Evolutionary conservation across 2,329 filamentous ascomycete species (phyloP).

Genomic region (Sphaerulina populicola): DNA sequence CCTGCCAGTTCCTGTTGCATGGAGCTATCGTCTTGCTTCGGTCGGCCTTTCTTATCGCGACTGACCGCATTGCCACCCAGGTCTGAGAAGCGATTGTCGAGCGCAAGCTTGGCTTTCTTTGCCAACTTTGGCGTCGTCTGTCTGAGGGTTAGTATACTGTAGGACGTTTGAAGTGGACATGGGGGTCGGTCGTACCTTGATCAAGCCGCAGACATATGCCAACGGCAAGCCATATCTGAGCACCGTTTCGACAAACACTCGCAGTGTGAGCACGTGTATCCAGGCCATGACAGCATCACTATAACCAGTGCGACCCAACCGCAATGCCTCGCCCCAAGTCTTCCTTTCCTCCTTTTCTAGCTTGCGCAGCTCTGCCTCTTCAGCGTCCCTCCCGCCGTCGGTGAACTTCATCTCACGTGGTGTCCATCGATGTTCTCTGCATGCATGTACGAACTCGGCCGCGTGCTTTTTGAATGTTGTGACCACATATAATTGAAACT

Average conservation of each 20-base stretch:
- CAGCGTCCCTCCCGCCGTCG: conserved; percentile 80
- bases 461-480: conserved; percentile 90
- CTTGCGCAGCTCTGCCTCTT: conserved; percentile 75
- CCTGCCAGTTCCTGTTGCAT: conserved; percentile 76
- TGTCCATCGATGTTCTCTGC: conserved; percentile 86
- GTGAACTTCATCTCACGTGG: conserved; percentile 91
- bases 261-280: conserved; percentile 81
- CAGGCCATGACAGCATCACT: conserved; percentile 94
- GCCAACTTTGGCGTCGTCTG: conserved; percentile 75
- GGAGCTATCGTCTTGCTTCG: conserved; percentile 79
- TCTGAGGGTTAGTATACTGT: neutral
- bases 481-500: conserved; percentile 81
- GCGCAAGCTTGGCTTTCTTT: conserved; percentile 57
- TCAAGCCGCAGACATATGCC: conserved; percentile 74
- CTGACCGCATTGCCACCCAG: conserved; percentile 91
- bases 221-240: conserved; percentile 86
- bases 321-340: conserved; percentile 83
- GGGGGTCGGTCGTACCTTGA: conserved; percentile 57
- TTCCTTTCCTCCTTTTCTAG: conserved; percentile 79
- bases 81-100: conserved; percentile 82
- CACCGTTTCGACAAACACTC: conserved; percentile 98
- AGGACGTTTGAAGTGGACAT: neutral
- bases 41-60: conserved; percentile 83
- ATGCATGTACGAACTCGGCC: conserved; percentile 82
- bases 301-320: conserved; percentile 83